phyloP scores from a whole-genome alignment of 495 filamentous ascomycete species.

The Neurospora sp. region DNA sequence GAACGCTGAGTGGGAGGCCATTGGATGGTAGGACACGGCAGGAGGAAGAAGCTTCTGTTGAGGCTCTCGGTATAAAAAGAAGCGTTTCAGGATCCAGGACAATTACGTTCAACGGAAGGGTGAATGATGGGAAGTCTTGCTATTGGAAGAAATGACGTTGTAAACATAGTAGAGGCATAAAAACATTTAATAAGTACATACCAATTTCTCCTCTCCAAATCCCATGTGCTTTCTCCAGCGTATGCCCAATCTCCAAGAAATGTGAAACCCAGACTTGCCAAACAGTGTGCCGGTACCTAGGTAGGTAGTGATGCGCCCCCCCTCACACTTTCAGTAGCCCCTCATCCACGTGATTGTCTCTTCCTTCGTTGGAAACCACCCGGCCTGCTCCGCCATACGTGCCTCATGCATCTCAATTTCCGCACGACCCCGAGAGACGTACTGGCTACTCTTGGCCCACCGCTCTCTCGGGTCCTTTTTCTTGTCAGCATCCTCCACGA shows the following conservation, averaged over 20 bases:
- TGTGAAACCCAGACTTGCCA: neutral
- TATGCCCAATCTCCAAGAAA: neutral
- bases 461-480: neutral
- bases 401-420: neutral
- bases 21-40: too few relatives aligned
- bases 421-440: neutral
- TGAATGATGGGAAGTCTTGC: too few relatives aligned
- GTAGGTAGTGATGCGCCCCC: neutral
- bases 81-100: too few relatives aligned
- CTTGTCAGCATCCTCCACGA: neutral
- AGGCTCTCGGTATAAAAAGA: too few relatives aligned
- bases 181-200: too few relatives aligned
- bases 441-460: neutral
- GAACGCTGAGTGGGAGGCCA: too few relatives aligned
- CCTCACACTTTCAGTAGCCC: neutral
- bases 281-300: neutral
- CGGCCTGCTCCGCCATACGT: accelerated
- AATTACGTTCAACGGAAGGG: too few relatives aligned
- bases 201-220: neutral
- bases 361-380: neutral
- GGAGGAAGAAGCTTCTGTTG: too few relatives aligned
- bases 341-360: neutral
- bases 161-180: too few relatives aligned
- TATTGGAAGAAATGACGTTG: too few relatives aligned
- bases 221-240: neutral